These are phyloP conservation scores for Populus tremula DNA, from an alignment of 345 rosid genomes.

Conservation along the genomic window DNA sequence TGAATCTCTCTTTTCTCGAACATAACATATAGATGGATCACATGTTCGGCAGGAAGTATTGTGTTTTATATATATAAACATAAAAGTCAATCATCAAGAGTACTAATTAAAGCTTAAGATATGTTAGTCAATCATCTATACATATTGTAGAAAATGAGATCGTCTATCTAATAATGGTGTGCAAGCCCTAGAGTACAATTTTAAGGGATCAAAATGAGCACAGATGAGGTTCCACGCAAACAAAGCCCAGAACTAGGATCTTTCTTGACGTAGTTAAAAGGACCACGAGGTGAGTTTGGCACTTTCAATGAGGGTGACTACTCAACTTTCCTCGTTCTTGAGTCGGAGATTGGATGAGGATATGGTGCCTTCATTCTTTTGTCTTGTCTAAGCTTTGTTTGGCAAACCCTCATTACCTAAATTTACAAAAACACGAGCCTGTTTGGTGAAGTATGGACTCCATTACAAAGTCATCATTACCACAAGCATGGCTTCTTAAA, in stretches of 20 bases:
- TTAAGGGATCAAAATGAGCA: too few relatives aligned
- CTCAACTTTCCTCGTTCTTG: slow-evolving; percentile 12
- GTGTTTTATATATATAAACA: too few relatives aligned
- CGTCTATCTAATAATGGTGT: too few relatives aligned
- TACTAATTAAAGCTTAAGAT: too few relatives aligned
- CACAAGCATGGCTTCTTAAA: background rate
- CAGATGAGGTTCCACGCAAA: background rate
- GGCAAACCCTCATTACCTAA: background rate
- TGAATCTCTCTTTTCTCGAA: too few relatives aligned
- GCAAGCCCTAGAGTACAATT: too few relatives aligned
- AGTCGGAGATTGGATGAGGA: slow-evolving; percentile 7
- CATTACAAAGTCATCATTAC: background rate
- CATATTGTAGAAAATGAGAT: too few relatives aligned
- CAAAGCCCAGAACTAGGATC: background rate
- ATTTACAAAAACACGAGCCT: background rate
- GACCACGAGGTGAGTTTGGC: slow-evolving; percentile 18
- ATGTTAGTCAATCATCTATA: too few relatives aligned
- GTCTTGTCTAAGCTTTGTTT: slow-evolving; percentile 7
- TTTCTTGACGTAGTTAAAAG: background rate
- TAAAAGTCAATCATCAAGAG: too few relatives aligned
- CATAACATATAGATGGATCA: too few relatives aligned
- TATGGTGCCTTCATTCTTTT: slow-evolving; percentile 9
- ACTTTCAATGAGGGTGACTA: slow-evolving; percentile 10
- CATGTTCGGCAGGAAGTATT: too few relatives aligned
- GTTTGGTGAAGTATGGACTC: background rate